phyloP scores from a whole-genome alignment of 495 filamentous ascomycete genomes.

The Aspergillus conjunctus region DNA sequence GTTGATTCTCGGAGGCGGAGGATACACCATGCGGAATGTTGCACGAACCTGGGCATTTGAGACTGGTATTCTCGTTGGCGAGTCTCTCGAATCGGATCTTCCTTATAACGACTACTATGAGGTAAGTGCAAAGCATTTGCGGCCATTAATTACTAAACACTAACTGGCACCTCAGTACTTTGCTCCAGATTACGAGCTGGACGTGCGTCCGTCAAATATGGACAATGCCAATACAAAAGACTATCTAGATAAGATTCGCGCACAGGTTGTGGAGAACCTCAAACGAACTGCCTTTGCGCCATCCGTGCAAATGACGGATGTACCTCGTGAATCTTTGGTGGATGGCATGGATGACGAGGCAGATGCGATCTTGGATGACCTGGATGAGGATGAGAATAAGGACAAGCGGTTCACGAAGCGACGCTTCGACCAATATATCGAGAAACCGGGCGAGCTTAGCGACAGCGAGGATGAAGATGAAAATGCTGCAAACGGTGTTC shows the following conservation, averaged over 20 bases:
- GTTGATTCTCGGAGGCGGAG: slow-evolving; percentile 89
- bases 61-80: slow-evolving; percentile 85
- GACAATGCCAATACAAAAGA: slow-evolving; percentile 95
- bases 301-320: slow-evolving; percentile 91
- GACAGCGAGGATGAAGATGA: slow-evolving; percentile 91
- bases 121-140: slow-evolving; percentile 49
- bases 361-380: slow-evolving; percentile 84
- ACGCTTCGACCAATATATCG: slow-evolving; percentile 76
- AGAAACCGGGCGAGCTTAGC: slow-evolving; percentile 72
- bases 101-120: slow-evolving; percentile 99
- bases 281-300: slow-evolving; percentile 85
- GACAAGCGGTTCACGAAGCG: slow-evolving; percentile 83
- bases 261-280: slow-evolving; percentile 88
- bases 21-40: slow-evolving; percentile 99
- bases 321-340: slow-evolving; percentile 72
- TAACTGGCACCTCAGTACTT: slow-evolving; percentile 72
- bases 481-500: slow-evolving; percentile 70
- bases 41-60: slow-evolving; percentile 97
- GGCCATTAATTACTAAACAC: not conserved
- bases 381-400: slow-evolving; percentile 87
- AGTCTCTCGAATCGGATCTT: slow-evolving; percentile 75
- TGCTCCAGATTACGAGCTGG: slow-evolving; percentile 91
- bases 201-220: slow-evolving; percentile 97
- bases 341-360: slow-evolving; percentile 77
- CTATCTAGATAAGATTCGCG: slow-evolving; percentile 95